Percentiles rank a stretch among this genome's conserved stretches.
Conservation (phyloP, 306 rosid genomes). For the Dalbergia cochinchinensis region DNA sequence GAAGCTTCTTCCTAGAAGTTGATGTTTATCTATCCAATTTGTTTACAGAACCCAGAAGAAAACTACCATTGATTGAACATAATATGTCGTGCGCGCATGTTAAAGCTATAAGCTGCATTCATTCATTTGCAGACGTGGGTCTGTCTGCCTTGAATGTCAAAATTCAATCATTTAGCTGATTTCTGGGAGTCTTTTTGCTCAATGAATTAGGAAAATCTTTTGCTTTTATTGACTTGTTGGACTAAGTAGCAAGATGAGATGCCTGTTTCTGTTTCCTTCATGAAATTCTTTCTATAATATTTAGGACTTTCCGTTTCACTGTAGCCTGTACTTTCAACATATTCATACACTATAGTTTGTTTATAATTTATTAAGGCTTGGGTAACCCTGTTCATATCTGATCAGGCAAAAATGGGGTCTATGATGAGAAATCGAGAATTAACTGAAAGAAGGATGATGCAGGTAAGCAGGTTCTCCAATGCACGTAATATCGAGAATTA, state of each 20-base stretch:
- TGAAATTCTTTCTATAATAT: constrained; percentile 15
- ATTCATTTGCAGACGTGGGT: constrained; percentile 2
- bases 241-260: constrained; percentile 23
- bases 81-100: neutral
- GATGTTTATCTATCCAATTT: constrained; percentile 10
- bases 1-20: constrained; percentile 32
- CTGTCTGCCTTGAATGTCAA: constrained; percentile 22
- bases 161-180: constrained; percentile 22
- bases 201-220: constrained; percentile 1
- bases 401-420: constrained; percentile 92
- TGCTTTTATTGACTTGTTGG: constrained; percentile 19
- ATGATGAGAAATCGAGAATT: constrained; percentile 94
- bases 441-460: constrained; percentile 98
- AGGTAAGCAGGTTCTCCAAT: constrained; percentile 61
- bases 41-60: constrained; percentile 15
- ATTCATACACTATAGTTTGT: constrained; percentile 20
- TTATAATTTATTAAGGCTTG: constrained; percentile 40
- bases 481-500: constrained; percentile 45
- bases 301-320: constrained; percentile 13
- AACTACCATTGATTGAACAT: constrained; percentile 34
- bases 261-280: constrained; percentile 31
- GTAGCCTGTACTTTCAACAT: constrained; percentile 4
- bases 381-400: constrained; percentile 37
- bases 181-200: constrained; percentile 39
- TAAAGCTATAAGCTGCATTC: constrained; percentile 13